Evolutionary conservation across 148 eudicot genomes (phyloP), one percentile per base, ranked within the genome.

Genomic region (Bassia scoparia): DNA sequence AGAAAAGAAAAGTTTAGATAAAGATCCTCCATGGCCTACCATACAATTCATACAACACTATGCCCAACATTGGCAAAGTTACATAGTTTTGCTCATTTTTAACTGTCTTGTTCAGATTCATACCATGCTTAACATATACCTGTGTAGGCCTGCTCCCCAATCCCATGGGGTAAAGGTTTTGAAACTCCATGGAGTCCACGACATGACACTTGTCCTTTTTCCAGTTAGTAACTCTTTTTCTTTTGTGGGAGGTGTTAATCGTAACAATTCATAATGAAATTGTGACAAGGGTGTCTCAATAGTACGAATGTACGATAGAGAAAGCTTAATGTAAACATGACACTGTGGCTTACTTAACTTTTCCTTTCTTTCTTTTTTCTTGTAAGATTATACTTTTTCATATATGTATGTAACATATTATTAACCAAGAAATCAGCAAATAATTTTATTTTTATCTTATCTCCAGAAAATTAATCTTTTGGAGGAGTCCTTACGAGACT

Each of bases 401-500:
- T 34, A 26, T 74, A 0, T 74, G 1, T 68, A 41, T 41, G 1
- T 49, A 29, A 30, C 26, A 38, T 41, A 21, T 3, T 27, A 8
- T 61, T 20, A 46, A 34, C 11, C 43, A 67, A 46, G 30, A 48
- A 61, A 41, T 35, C 54, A 56, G 33, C 27, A 41, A 37, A 13
- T 21, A 23, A 30, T 35, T 65, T 60, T 35, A 48, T 76, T 37
- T 49, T 52, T 52, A 26, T 84, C 55, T 77, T 66, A 62, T 81
- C 73, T 73, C 65, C 74, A 95, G 98, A 91, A 88, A 86, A 41
- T 84, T 85, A 93, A 83, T 81, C 84, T 84, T 64, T 72, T 81
- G n/a, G 70, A 66, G 80, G 97, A 89, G 85, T 89, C 88, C 56
- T 62, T 91, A 75, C 85, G 96, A 75, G 98, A 95, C 78, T 87